Conservation (phyloP, 1,139 yeast genomes). For the Taphrina communis region DNA sequence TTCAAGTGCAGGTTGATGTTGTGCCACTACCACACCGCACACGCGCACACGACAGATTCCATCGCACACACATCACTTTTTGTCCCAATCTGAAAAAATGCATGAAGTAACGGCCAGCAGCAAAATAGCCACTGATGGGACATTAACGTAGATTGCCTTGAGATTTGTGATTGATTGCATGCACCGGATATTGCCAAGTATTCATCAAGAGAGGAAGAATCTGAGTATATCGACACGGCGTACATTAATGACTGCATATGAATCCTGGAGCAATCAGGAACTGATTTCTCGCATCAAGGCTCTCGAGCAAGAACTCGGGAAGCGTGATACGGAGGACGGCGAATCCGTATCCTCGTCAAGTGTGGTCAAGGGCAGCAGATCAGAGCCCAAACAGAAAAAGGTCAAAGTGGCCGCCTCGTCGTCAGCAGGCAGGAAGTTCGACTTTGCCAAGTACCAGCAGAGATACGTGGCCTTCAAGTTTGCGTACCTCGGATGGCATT, state of each 20-base stretch:
- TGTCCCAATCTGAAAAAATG: no score
- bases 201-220: neutral
- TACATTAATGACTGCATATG: constrained; percentile 51
- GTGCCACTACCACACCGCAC: no score
- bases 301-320: constrained; percentile 55
- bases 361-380: constrained; percentile 22
- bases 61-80: no score
- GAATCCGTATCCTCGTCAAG: neutral
- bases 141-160: no score
- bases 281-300: constrained; percentile 58
- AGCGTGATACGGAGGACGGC: neutral
- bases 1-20: no score
- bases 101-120: no score
- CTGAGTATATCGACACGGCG: neutral
- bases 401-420: neutral
- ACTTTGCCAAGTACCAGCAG: constrained; percentile 68
- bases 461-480: constrained; percentile 79
- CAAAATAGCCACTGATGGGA: no score
- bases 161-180: neutral
- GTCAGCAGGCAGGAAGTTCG: constrained; percentile 53
- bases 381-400: constrained; percentile 24
- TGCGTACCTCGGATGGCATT: constrained; percentile 91
- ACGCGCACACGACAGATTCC: no score
- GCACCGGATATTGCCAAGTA: neutral
- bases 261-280: constrained; percentile 61